Base-by-base conservation (phyloP, 352 stramenopile species). In the Globisporangium viniferum region DNA sequence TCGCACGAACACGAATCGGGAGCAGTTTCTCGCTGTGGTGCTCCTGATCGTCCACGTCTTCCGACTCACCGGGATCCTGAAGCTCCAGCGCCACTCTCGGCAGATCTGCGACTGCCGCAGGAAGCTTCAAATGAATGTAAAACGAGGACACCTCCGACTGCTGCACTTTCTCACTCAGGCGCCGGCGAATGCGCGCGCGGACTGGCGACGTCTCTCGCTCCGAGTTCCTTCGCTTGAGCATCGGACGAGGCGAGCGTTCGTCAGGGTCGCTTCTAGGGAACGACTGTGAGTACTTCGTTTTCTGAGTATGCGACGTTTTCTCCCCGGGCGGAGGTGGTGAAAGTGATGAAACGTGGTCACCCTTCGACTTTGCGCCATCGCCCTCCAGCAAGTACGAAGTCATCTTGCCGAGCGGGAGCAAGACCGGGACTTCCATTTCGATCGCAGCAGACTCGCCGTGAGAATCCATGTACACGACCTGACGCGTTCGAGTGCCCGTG, bases 401-500 rank as follows among this genome's bases (percentile, higher is more conserved):
- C 59, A 81, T 82, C 58, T 87, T 74, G 5, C 86, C 86, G 2
- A 93, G 64, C 0, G 86, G 86, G 20, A 93, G 61, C 61, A 89
- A 71, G 9, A 90, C 77, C 0, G 86, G 86, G 9, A 93, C 83
- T 48, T 93, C 86, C 82, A 93, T 93, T 27, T 92, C 82, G 33
- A 93, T 78, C 1, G 73, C 72, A 27, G 44, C 80, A 12, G 78
- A 72, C 27, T 90, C 81, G 7, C 83, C 83, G 24, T 89, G 73
- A 0, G 68, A 62, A 59, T 88, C 78, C 33, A 79, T 83, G 64
- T 84, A 93, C 53, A 91, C 62, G 15, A 93, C 46, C 36, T 79
- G 76, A 31, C 86, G 82, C 18, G 72, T 88, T 59, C 86, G 76
- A 18, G 82, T 79, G n/a, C 81, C 81, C 1, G 86, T 93, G 8